Conservation (phyloP, 2,329 filamentous ascomycete species). For the Pseudopyrenochaeta lycopersici region DNA sequence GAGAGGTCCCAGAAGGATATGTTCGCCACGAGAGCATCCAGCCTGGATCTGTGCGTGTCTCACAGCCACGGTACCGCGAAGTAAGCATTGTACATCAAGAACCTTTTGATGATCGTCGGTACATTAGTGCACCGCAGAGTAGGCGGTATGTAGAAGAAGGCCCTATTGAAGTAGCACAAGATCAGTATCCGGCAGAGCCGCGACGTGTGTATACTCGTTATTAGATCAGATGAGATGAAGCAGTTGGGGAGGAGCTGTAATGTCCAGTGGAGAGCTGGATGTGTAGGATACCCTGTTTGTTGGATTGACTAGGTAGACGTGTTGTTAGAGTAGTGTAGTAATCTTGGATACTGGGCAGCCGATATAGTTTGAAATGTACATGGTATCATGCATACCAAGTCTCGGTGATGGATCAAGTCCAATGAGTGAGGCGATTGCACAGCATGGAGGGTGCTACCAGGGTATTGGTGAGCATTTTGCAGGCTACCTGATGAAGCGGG, state of each 20-base stretch:
- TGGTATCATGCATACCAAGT: too few species aligned
- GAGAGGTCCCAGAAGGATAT: conserved; percentile 46
- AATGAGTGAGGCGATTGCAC: too few species aligned
- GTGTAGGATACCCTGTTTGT: conserved; percentile 6
- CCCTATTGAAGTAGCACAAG: conserved; percentile 36
- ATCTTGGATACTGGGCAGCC: background rate
- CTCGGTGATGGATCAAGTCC: too few species aligned
- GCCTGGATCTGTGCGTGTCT: conserved; percentile 45
- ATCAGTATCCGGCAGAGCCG: conserved; percentile 38
- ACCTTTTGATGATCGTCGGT: conserved; percentile 43
- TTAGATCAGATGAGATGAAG: conserved; percentile 14
- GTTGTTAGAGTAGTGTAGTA: background rate
- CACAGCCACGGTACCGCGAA: conserved; percentile 47
- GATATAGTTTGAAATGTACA: too few species aligned
- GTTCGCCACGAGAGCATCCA: conserved; percentile 53
- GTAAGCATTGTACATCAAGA: conserved; percentile 53
- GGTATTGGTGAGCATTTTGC: too few species aligned
- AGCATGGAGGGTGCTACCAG: too few species aligned
- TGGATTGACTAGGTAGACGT: background rate
- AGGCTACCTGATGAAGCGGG: too few species aligned
- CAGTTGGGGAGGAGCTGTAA: conserved; percentile 1
- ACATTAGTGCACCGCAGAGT: conserved; percentile 38
- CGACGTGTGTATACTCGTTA: conserved; percentile 49
- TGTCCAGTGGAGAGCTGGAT: background rate
- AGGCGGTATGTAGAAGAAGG: conserved; percentile 55